phyloP scores from a whole-genome alignment of 345 rosid genomes.

The Corchorus olitorius region DNA sequence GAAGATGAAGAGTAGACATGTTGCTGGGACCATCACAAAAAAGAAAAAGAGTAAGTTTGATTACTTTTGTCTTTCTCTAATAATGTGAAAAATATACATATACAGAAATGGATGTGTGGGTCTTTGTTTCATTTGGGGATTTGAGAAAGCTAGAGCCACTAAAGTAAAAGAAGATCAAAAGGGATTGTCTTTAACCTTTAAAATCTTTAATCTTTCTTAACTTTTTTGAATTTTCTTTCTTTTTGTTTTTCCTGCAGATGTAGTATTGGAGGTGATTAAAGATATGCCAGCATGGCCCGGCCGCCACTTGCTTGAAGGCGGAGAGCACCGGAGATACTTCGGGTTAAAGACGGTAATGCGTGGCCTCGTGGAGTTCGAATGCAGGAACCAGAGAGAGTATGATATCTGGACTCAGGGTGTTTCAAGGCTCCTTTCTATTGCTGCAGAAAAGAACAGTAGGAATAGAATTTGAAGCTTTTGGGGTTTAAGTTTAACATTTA shows the following conservation, averaged over 20 bases:
- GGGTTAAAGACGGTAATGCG: slow-evolving; percentile 66
- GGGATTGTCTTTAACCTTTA: slow-evolving; percentile 29
- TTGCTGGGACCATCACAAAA: slow-evolving; percentile 92
- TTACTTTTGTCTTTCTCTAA: slow-evolving; percentile 46
- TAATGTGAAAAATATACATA: slow-evolving; percentile 36
- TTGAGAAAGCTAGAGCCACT: slow-evolving; percentile 62
- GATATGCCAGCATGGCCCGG: slow-evolving; percentile 89
- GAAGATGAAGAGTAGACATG: slow-evolving; percentile 98
- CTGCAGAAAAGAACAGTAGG: slow-evolving; percentile 57
- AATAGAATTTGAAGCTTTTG: slow-evolving; percentile 49
- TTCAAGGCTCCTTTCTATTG: slow-evolving; percentile 68
- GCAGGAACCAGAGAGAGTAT: slow-evolving; percentile 74
- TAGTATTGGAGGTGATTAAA: slow-evolving; percentile 69
- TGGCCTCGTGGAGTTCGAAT: slow-evolving; percentile 77
- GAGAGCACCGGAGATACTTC: slow-evolving; percentile 76
- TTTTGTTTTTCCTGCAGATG: slow-evolving; percentile 42
- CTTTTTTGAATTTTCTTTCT: slow-evolving; percentile 27
- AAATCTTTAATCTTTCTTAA: neutral
- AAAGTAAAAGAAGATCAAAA: slow-evolving; percentile 53
- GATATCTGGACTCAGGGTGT: slow-evolving; percentile 96
- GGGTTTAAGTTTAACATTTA: neutral
- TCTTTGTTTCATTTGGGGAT: slow-evolving; percentile 76
- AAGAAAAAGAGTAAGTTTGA: slow-evolving; percentile 88
- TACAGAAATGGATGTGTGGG: slow-evolving; percentile 55
- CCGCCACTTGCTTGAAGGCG: slow-evolving; percentile 82